phyloP scores from a whole-genome alignment of 1,284 basidiomycete species.

The Gastroboletus turbinatus region DNA sequence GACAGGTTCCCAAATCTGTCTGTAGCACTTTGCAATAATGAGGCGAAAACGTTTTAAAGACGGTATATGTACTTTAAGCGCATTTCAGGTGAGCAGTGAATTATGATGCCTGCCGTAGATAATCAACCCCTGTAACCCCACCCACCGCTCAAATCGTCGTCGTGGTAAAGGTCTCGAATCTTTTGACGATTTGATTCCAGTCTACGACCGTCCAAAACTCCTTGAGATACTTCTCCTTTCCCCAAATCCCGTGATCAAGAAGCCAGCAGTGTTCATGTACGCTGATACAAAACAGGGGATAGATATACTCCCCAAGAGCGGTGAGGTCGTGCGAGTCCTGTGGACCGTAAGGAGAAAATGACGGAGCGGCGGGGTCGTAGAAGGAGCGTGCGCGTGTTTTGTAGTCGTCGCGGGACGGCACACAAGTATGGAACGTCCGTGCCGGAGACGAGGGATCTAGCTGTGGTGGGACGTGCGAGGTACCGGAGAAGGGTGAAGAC shows the following conservation, averaged over 20 bases:
- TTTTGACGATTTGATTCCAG: conserved; percentile 69
- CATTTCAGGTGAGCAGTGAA: conserved; percentile 24
- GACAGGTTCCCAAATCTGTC: background rate
- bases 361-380: conserved; percentile 29
- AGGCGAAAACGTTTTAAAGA: conserved; percentile 1
- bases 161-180: conserved; percentile 27
- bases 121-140: conserved; percentile 2
- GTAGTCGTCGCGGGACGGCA: conserved; percentile 6
- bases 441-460: conserved; percentile 18
- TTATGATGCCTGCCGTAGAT: conserved; percentile 16
- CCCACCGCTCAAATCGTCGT: conserved; percentile 9
- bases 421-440: conserved; percentile 29
- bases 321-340: conserved; percentile 22
- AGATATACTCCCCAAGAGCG: conserved; percentile 55
- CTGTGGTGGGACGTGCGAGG: conserved; percentile 8
- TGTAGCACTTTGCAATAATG: background rate
- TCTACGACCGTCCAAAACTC: conserved; percentile 89
- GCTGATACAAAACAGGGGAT: conserved; percentile 82
- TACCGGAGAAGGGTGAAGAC: conserved; percentile 21
- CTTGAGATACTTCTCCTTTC: conserved; percentile 86
- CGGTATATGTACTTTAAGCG: conserved; percentile 12
- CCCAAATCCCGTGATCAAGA: conserved; percentile 91
- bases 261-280: conserved; percentile 94
- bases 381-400: conserved; percentile 24
- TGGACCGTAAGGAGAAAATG: conserved; percentile 32